Evolutionary conservation across 176 grass and related monocot genomes (phyloP).

Genomic region (Metroxylon sagu): DNA sequence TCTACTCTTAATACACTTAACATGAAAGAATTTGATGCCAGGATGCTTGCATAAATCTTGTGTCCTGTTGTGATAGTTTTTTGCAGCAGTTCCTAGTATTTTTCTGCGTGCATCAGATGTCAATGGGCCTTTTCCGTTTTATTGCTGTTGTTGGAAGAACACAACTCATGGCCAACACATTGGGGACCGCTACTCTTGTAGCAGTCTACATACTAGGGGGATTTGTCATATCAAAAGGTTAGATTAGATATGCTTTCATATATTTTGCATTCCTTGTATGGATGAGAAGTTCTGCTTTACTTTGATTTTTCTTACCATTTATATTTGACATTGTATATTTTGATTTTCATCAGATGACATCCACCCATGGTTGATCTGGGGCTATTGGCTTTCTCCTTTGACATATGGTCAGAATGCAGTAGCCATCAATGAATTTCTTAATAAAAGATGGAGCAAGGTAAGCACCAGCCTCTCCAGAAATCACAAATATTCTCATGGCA

Average conservation of each 20-base stretch:
- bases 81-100: slow-evolving; percentile 69
- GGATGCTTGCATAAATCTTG: slow-evolving; percentile 2
- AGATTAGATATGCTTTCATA: background rate
- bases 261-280: no score
- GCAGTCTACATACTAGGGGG: slow-evolving; percentile 67
- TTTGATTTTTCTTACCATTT: background rate
- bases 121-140: slow-evolving; percentile 70
- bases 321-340: background rate
- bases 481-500: no score
- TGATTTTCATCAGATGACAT: slow-evolving; percentile 32
- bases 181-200: slow-evolving; percentile 54
- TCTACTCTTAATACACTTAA: background rate
- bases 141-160: slow-evolving; percentile 77
- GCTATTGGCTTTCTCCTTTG: slow-evolving; percentile 54
- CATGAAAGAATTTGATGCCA: slow-evolving; percentile 3
- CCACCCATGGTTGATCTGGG: slow-evolving; percentile 59
- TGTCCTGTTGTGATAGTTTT: slow-evolving; percentile 43
- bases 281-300: slow-evolving; percentile 12
- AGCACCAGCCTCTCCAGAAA: slow-evolving; percentile 10
- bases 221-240: slow-evolving; percentile 84
- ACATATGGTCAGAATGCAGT: slow-evolving; percentile 58
- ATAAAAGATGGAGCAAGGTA: slow-evolving; percentile 82
- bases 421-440: slow-evolving; percentile 57
- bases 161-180: slow-evolving; percentile 72
- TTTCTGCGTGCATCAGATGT: slow-evolving; percentile 85